These are phyloP conservation scores for Mortierella sp. DNA, from an alignment of 371 early-diverging fungal species.

Conservation along the genomic window DNA sequence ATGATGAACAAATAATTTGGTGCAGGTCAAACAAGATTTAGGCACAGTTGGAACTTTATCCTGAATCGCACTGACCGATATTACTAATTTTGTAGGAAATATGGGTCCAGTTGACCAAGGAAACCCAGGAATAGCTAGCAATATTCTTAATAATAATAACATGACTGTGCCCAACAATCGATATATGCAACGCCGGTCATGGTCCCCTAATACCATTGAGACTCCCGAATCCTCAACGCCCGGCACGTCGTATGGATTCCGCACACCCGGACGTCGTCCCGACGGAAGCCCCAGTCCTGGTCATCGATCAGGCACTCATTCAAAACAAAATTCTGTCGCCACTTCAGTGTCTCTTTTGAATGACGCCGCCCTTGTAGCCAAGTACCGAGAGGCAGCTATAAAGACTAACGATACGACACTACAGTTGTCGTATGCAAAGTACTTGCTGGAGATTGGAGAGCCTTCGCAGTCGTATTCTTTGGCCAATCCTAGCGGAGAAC, in stretches of 20 bases:
- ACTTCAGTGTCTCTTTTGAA: conserved; percentile 48
- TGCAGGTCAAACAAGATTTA: not conserved
- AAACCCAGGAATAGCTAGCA: conserved; percentile 1
- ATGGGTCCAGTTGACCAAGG: conserved; percentile 26
- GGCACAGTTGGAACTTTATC: not conserved
- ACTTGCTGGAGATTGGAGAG: conserved; percentile 67
- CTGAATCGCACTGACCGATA: not conserved
- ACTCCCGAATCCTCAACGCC: conserved; percentile 14
- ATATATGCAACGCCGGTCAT: conserved; percentile 30
- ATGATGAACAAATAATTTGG: not conserved
- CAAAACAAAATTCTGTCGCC: conserved; percentile 35
- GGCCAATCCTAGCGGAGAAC: not conserved
- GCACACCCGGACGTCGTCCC: conserved; percentile 28
- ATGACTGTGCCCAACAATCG: conserved; percentile 18
- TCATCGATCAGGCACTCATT: conserved; percentile 21
- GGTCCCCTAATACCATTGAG: conserved; percentile 38
- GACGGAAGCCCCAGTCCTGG: conserved; percentile 12
- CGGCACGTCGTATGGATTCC: conserved; percentile 13
- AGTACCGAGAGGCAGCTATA: conserved; percentile 78
- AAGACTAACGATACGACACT: conserved; percentile 75
- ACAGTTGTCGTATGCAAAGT: conserved; percentile 82
- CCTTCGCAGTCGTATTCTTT: not conserved
- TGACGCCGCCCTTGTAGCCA: conserved; percentile 42
- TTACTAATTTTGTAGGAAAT: conserved; percentile 12
- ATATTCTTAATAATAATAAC: not conserved